Evolutionary conservation across 2,329 filamentous ascomycete genomes (phyloP), one percentile per base, ranked within the genome.

Genomic region (Botrytis tulipae): DNA sequence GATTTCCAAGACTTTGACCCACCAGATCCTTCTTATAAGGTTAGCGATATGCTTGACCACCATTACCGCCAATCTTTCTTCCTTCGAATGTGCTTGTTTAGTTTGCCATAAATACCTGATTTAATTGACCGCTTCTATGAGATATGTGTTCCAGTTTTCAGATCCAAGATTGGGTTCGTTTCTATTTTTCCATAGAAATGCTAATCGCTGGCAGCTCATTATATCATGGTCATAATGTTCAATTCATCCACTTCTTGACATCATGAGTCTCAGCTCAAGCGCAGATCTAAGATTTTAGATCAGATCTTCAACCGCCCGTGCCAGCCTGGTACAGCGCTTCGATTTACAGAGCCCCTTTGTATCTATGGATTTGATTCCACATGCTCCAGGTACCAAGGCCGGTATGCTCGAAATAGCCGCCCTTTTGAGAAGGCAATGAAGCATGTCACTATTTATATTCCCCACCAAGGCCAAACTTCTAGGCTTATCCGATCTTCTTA

Each of bases 241-340:
- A 62, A 29, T 40, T 42, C 35, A 62, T 10, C 60, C 60, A 62
- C 60, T 62, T 62, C 37, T 40, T 62, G 60, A 62, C 37, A 62
- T 42, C 35, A 18, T 62, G n/a, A 18, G n/a, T 29, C 51, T 57
- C 51, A 57, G 51, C n/a, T 54, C 25, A n/a, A 37, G 25, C 22
- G 37, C 37, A 42, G 35, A 40, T 61, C 59, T 62, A 22, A n/a
- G 16, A 40, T 37, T 20, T 18, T 5, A 40, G 7, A n/a, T 42
- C 35, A n/a, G 60, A 62, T 40, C 37, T 29, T 42, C 35, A 42
- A 3, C 37, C 37, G 7, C 20, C 60, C 37, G n/a, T 63, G 37
- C 40, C n/a, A 63, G 37, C 51, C 51, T 18, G 51, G 51, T 14
- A 57, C n/a, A 57, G 51, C 51, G 51, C 51, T 29, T 57, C 51